Percentiles rank a stretch among this genome's conserved stretches.
Evolutionary conservation across 148 eudicot species (phyloP).

Genomic region (Amaranthus palmeri): DNA sequence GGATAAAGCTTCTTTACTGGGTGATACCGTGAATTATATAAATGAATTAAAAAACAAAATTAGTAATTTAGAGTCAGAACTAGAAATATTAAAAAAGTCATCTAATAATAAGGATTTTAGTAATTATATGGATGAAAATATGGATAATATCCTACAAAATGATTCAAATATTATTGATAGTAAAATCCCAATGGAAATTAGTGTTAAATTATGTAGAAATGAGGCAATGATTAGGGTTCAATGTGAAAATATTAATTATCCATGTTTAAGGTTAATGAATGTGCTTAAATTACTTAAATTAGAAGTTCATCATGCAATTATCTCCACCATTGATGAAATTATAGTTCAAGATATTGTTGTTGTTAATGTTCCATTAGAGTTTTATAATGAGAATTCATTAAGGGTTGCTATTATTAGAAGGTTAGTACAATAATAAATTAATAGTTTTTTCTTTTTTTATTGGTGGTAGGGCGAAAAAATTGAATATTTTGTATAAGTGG

Average conservation of each 20-base stretch:
- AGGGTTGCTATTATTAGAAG: conserved; percentile 37
- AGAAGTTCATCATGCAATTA: conserved; percentile 64
- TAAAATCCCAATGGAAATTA: conserved; percentile 26
- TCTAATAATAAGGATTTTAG: neutral
- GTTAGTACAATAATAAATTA: conserved; percentile 21
- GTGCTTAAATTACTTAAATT: conserved; percentile 53
- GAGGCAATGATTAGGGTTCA: conserved; percentile 77
- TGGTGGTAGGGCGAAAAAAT: no score
- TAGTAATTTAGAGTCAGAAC: conserved; percentile 35
- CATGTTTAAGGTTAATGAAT: conserved; percentile 60
- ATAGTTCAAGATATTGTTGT: conserved; percentile 78
- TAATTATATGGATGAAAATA: conserved; percentile 28
- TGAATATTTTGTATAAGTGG: no score
- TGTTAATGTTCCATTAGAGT: conserved; percentile 32
- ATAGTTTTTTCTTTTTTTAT: no score
- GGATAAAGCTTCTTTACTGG: conserved; percentile 87
- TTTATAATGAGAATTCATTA: conserved; percentile 31
- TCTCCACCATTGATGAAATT: conserved; percentile 48
- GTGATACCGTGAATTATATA: conserved; percentile 76
- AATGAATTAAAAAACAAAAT: conserved; percentile 48
- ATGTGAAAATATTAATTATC: conserved; percentile 45
- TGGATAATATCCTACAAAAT: conserved; percentile 19
- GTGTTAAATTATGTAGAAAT: conserved; percentile 46
- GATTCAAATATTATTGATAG: neutral
- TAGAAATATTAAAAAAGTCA: neutral